Evolutionary conservation across 2,329 filamentous ascomycete genomes (phyloP), one percentile per base, ranked within the genome.

Genomic region (Thelonectria rubi): DNA sequence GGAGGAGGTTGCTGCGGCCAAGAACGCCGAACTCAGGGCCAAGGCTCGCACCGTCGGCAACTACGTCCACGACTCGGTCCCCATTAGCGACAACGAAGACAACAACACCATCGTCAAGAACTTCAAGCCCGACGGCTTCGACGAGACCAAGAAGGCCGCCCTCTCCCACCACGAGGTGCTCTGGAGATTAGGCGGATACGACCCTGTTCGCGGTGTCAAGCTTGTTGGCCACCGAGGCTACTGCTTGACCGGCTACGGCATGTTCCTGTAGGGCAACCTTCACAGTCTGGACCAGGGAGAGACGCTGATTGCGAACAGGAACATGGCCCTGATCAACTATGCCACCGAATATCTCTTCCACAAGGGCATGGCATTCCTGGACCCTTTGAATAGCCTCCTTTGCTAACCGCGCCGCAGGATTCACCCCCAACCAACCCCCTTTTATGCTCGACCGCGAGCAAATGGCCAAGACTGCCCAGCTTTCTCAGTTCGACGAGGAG

Each of bases 401-500:
- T 14, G 47, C 61, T 69, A 49, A 37, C 18, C 12, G 42, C n/a
- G 15, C 50, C 37, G 14, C 21, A 77, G 93, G 91, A 58, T 97
- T 93, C 79, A 93, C 86, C 30, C 89, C 92, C 8, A 88, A 94
- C 67, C 92, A 95, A 74, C 91, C 94, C 2, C 94, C 94, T 2
- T 93, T 93, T 74, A 96, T 99, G 83, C 97, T 98, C 92, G 86
- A 94, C 65, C 91, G 92, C 78, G 92, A 97, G 52, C 90, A 93
- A 77, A 99, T 99, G 95, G 94, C 91, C 63, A 98, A 98, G 84
- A 99, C 95, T 0, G 95, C 95, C 2, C 95, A 99, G 80, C 88
- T 99, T 24, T 93, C 95, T 69, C 92, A 97, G 73, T 99, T 99
- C 73, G 95, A 99, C 74, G 95, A 98, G 77, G 94, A 98, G 78